A percentile compares a stretch with the other conserved stretches of the same genome.
Evolutionary conservation across 2,329 filamentous ascomycete genomes (phyloP).

Genomic region (Ophidiomyces ophidiicola): DNA sequence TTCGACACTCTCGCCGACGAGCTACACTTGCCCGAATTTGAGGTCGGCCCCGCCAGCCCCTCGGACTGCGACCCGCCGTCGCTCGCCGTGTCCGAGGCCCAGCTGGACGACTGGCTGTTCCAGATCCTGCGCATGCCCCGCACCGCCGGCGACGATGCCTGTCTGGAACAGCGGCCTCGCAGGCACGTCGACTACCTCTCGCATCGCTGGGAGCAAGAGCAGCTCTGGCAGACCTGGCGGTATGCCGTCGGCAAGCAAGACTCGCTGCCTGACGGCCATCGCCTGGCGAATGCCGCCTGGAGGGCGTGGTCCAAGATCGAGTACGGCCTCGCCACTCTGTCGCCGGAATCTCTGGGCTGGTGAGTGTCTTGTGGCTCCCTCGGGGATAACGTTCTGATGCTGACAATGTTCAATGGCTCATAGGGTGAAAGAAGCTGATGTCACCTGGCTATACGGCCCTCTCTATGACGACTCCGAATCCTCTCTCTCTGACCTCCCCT

Average conservation of each 20-base stretch:
- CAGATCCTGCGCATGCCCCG: background rate
- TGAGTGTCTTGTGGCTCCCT: conserved; percentile 29
- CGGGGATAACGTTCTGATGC: background rate
- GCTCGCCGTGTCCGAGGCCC: background rate
- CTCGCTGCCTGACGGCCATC: conserved; percentile 65
- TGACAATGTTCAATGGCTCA: background rate
- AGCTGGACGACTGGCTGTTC: background rate
- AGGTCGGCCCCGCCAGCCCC: background rate
- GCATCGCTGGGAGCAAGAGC: conserved; percentile 85
- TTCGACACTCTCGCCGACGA: background rate
- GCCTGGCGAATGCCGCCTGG: conserved; percentile 94
- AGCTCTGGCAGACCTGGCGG: conserved; percentile 95
- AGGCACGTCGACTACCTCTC: conserved; percentile 92
- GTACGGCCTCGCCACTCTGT: conserved; percentile 73
- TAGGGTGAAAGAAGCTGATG: conserved; percentile 93
- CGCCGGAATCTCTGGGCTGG: conserved; percentile 89
- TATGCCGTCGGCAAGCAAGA: conserved; percentile 72
- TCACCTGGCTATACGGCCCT: conserved; percentile 94
- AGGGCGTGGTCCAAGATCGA: conserved; percentile 92
- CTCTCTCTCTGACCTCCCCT: conserved; percentile 35
- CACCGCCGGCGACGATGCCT: conserved; percentile 53
- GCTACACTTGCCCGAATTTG: background rate
- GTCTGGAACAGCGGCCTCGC: conserved; percentile 60
- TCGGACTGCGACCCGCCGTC: background rate
- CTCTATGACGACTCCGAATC: conserved; percentile 46